phyloP scores from a whole-genome alignment of 1,284 basidiomycete genomes.

The Cutaneotrichosporon sp. region DNA sequence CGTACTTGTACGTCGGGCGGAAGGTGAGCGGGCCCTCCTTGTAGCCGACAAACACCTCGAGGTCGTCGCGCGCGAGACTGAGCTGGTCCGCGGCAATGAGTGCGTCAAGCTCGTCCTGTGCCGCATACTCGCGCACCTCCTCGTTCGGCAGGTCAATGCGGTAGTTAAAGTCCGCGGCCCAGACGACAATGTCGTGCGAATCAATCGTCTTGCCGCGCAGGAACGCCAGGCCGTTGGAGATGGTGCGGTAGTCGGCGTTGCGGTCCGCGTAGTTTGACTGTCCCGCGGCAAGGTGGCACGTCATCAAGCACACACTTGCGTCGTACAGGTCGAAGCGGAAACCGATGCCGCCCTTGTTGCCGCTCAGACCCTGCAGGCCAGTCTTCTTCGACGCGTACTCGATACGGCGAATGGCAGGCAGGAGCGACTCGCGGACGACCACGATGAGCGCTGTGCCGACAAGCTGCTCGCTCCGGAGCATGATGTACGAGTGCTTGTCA shows the following conservation, averaged over 20 bases:
- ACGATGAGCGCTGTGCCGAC: conserved; percentile 91
- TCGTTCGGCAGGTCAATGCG: conserved; percentile 82
- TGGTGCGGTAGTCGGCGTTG: conserved; percentile 87
- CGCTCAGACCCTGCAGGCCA: conserved; percentile 90
- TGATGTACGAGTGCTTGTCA: conserved; percentile 67
- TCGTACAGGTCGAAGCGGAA: conserved; percentile 87
- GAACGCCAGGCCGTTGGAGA: conserved; percentile 75
- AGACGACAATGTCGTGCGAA: conserved; percentile 83
- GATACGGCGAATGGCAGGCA: conserved; percentile 75
- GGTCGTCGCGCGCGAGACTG: conserved; percentile 61
- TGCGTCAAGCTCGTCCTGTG: conserved; percentile 61
- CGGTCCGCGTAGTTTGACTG: conserved; percentile 86
- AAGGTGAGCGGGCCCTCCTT: conserved; percentile 84
- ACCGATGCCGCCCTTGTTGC: conserved; percentile 93
- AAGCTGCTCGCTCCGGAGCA: conserved; percentile 86
- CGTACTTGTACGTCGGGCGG: conserved; percentile 51
- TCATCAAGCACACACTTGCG: conserved; percentile 89
- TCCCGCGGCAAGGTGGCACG: conserved; percentile 86
- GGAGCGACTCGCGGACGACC: conserved; percentile 70
- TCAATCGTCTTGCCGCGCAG: conserved; percentile 79
- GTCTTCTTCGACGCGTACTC: conserved; percentile 95
- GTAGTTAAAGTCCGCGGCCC: conserved; percentile 93
- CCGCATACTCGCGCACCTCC: conserved; percentile 62
- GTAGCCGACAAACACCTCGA: conserved; percentile 73
- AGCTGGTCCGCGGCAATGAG: conserved; percentile 81